Evolutionary conservation across 2,329 filamentous ascomycete genomes (phyloP).

Genomic region (Colletotrichum caudatum): DNA sequence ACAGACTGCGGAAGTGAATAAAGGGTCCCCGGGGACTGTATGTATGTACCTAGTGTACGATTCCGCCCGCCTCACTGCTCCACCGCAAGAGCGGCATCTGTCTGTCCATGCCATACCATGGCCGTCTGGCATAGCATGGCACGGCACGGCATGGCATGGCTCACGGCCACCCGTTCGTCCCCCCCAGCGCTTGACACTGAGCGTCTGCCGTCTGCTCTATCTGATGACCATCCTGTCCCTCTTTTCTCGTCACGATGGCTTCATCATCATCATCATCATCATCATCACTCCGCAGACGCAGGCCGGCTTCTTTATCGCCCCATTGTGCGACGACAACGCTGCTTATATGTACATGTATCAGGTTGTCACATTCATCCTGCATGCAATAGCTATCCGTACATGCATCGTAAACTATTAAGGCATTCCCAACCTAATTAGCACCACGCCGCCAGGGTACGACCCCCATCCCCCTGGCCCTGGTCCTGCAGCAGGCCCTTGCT

Average conservation of each 20-base stretch:
- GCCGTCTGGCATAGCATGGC: conserved; percentile 7
- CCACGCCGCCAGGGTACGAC: too few relatives aligned
- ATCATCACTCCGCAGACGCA: background rate
- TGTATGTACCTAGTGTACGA: background rate
- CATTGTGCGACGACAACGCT: background rate
- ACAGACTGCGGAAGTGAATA: background rate
- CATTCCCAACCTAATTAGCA: too few relatives aligned
- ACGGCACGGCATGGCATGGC: background rate
- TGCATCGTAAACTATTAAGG: too few relatives aligned
- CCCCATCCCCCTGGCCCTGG: background rate
- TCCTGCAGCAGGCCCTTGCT: conserved; percentile 11
- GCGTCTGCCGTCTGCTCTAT: background rate
- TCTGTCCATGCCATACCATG: background rate
- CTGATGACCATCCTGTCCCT: background rate
- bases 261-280: background rate
- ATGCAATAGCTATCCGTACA: too few relatives aligned
- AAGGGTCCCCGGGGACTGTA: background rate
- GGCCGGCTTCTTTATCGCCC: background rate
- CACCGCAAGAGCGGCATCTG: conserved; percentile 38
- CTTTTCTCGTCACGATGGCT: background rate
- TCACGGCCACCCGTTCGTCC: background rate
- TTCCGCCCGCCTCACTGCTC: conserved; percentile 22
- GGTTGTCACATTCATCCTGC: background rate
- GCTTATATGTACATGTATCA: background rate
- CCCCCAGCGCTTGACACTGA: background rate